Conservation (phyloP, 352 stramenopile genomes). For the Globisporangium barbulae region DNA sequence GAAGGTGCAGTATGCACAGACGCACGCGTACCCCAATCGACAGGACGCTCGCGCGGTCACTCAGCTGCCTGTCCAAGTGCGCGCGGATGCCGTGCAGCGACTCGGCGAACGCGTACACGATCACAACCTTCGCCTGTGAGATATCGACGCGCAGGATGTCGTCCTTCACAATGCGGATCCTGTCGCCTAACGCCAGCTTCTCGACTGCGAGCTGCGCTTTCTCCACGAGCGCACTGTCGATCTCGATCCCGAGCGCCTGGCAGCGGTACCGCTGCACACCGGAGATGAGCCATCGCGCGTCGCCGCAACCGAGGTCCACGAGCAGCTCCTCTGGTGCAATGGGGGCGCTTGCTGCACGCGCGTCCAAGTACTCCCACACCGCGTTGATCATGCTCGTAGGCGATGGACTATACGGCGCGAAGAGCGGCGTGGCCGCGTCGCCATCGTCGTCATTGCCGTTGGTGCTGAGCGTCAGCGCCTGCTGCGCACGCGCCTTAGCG, state of each 20-base stretch:
- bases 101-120: slow-evolving; percentile 84
- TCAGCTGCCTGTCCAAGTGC: slow-evolving; percentile 41
- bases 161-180: slow-evolving; percentile 44
- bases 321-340: slow-evolving; percentile 48
- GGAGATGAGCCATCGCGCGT: slow-evolving; percentile 75
- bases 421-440: slow-evolving; percentile 29
- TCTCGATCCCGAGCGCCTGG: slow-evolving; percentile 64
- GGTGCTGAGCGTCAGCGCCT: slow-evolving; percentile 41
- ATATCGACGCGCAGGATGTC: slow-evolving; percentile 64
- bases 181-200: slow-evolving; percentile 22
- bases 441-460: background rate
- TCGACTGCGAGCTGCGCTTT: slow-evolving; percentile 27
- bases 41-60: slow-evolving; percentile 40
- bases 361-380: slow-evolving; percentile 55
- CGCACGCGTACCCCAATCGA: slow-evolving; percentile 64
- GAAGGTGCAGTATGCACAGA: background rate
- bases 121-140: slow-evolving; percentile 51
- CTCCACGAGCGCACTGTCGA: slow-evolving; percentile 52
- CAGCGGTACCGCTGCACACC: slow-evolving; percentile 57
- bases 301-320: slow-evolving; percentile 79
- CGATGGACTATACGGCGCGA: slow-evolving; percentile 77
- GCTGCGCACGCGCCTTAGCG: slow-evolving; percentile 40
- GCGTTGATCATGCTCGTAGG: slow-evolving; percentile 49
- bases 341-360: background rate
- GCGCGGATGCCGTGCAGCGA: slow-evolving; percentile 62